Conservation (phyloP, 306 rosid genomes). For the Medicago lupulina region DNA sequence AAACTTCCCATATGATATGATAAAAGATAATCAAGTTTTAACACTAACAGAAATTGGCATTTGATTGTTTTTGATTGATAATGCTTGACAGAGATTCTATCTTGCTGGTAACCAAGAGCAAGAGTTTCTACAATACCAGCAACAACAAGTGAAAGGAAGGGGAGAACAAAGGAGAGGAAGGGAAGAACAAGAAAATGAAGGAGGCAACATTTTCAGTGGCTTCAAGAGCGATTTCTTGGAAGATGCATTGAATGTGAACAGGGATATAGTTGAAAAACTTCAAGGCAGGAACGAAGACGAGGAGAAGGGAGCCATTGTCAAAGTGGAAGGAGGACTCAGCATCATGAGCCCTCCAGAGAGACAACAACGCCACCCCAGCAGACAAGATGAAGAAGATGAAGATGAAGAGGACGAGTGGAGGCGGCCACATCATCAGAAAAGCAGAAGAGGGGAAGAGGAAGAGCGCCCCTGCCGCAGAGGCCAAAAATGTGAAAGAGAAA, state of each 20-base stretch:
- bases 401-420: neutral
- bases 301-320: slow-evolving; percentile 51
- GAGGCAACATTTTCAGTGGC: slow-evolving; percentile 56
- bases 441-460: neutral
- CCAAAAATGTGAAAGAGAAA: neutral
- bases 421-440: neutral
- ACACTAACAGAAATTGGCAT: too few species aligned
- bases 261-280: slow-evolving; percentile 42
- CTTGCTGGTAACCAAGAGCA: slow-evolving; percentile 69
- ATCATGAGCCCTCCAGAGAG: slow-evolving; percentile 49
- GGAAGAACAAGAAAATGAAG: slow-evolving; percentile 15
- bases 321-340: slow-evolving; percentile 53
- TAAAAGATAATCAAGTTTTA: neutral
- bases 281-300: slow-evolving; percentile 54
- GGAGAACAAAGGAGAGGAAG: neutral
- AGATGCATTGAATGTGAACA: slow-evolving; percentile 52
- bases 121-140: slow-evolving; percentile 37
- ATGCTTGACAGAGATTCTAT: slow-evolving; percentile 60
- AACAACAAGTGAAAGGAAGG: neutral
- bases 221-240: slow-evolving; percentile 45
- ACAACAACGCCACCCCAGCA: neutral
- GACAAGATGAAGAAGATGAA: neutral
- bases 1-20: neutral
- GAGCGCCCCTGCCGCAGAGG: neutral
- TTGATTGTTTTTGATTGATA: neutral